phyloP scores from a whole-genome alignment of 768 basidiomycete species.

The Tylopilus felleus region DNA sequence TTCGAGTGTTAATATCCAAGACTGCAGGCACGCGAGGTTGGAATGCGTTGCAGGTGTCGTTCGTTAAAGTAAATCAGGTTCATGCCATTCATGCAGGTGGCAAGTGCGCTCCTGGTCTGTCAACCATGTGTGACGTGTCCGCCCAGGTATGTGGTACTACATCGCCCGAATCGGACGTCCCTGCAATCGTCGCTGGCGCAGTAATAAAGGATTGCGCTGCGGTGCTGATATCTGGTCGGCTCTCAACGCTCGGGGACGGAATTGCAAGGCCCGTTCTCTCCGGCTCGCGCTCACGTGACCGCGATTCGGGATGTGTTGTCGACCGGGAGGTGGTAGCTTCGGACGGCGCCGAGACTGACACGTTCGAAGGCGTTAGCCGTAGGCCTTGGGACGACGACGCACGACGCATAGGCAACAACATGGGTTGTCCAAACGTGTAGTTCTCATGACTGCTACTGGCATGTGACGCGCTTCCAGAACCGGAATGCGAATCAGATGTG shows the following conservation, averaged over 20 bases:
- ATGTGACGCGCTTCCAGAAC: slow-evolving; percentile 46
- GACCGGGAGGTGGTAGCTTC: slow-evolving; percentile 23
- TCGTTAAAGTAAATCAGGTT: not conserved
- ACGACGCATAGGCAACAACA: slow-evolving; percentile 34
- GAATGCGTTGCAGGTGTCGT: not conserved
- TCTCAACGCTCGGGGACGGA: slow-evolving; percentile 30
- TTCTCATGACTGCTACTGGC: slow-evolving; percentile 53
- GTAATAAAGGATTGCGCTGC: slow-evolving; percentile 70
- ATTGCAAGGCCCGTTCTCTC: slow-evolving; percentile 28
- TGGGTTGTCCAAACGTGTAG: slow-evolving; percentile 68
- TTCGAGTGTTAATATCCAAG: slow-evolving; percentile 10
- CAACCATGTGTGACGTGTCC: slow-evolving; percentile 41
- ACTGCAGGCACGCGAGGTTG: not conserved
- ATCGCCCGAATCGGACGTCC: slow-evolving; percentile 51
- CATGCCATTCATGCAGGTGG: slow-evolving; percentile 34
- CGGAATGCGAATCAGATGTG: slow-evolving; percentile 34
- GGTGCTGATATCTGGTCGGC: slow-evolving; percentile 63
- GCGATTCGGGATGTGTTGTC: slow-evolving; percentile 17
- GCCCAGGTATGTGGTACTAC: slow-evolving; percentile 49
- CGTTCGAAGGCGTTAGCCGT: slow-evolving; percentile 15
- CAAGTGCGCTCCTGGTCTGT: slow-evolving; percentile 38
- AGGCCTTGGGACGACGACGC: slow-evolving; percentile 17
- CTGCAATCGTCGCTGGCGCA: slow-evolving; percentile 55
- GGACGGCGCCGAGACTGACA: slow-evolving; percentile 26
- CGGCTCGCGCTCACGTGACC: slow-evolving; percentile 8